These are phyloP conservation scores for Pichia eremophila DNA, from an alignment of 805 yeast genomes.

Conservation along the genomic window DNA sequence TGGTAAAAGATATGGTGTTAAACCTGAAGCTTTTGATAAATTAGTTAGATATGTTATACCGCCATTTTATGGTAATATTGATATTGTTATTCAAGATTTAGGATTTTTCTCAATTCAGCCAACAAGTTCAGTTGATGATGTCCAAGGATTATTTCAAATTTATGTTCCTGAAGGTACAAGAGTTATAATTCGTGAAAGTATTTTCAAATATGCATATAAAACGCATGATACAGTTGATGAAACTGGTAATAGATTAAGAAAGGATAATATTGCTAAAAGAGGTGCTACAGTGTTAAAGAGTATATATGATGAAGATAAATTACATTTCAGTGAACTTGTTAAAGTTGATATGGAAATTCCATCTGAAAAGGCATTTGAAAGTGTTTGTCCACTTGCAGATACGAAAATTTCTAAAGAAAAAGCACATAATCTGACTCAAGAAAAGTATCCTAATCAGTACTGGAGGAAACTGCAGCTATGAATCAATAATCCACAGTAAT, in stretches of 20 bases:
- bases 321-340: slow-evolving; percentile 16
- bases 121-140: slow-evolving; percentile 32
- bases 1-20: slow-evolving; percentile 14
- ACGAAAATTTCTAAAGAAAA: neutral
- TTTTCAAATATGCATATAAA: slow-evolving; percentile 21
- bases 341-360: slow-evolving; percentile 12
- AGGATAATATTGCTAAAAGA: slow-evolving; percentile 9
- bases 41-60: slow-evolving; percentile 47
- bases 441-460: slow-evolving; percentile 18
- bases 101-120: slow-evolving; percentile 57
- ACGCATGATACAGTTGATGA: slow-evolving; percentile 10
- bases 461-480: slow-evolving; percentile 13
- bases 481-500: no score
- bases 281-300: slow-evolving; percentile 8
- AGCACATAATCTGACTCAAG: slow-evolving; percentile 6
- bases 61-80: slow-evolving; percentile 61
- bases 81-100: slow-evolving; percentile 53
- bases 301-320: slow-evolving; percentile 13
- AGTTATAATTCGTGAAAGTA: slow-evolving; percentile 37
- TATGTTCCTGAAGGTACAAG: slow-evolving; percentile 49
- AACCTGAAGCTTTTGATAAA: slow-evolving; percentile 20
- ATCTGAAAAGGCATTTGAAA: slow-evolving; percentile 11
- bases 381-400: slow-evolving; percentile 9
- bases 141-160: slow-evolving; percentile 32
- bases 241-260: slow-evolving; percentile 11